A percentile compares a stretch with the other conserved stretches of the same genome.
phyloP scores from a whole-genome alignment of 169 alveolate genomes.

The Plasmodium cynomolgi region DNA sequence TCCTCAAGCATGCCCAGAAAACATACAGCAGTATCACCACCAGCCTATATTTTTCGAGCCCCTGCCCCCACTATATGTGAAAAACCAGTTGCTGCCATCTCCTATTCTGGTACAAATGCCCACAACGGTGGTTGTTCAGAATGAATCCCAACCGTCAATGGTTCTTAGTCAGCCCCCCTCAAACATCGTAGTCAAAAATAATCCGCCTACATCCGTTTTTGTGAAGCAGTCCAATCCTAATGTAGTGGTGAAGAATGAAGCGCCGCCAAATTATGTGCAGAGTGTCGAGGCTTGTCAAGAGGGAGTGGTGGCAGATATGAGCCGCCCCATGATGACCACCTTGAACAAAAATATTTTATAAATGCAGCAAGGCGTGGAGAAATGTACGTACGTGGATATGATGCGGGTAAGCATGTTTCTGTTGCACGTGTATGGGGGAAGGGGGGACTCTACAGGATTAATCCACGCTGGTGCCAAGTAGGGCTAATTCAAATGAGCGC shows the following conservation, averaged over 20 bases:
- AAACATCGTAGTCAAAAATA: conserved; percentile 86
- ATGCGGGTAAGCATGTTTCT: neutral
- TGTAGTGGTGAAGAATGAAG: conserved; percentile 83
- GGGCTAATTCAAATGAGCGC: neutral
- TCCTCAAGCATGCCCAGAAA: conserved; percentile 50
- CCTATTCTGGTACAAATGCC: conserved; percentile 84
- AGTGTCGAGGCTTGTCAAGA: conserved; percentile 68
- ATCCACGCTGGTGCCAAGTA: neutral
- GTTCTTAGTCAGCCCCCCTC: conserved; percentile 89
- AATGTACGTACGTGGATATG: neutral
- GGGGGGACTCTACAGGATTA: neutral
- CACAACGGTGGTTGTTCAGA: conserved; percentile 86
- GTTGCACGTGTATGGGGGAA: neutral
- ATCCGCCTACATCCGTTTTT: conserved; percentile 86
- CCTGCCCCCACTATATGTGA: conserved; percentile 70
- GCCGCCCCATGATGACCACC: conserved; percentile 37
- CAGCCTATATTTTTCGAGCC: conserved; percentile 76
- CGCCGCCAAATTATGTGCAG: conserved; percentile 76
- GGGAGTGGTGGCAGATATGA: conserved; percentile 44
- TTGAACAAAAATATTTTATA: conserved; percentile 24
- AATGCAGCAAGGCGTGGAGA: neutral
- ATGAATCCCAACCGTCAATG: conserved; percentile 85
- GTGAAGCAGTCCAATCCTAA: conserved; percentile 86
- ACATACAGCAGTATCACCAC: conserved; percentile 50
- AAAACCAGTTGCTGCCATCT: conserved; percentile 74